Evolutionary conservation across 2,329 filamentous ascomycete genomes (phyloP).

Genomic region (Fusarium graminum): DNA sequence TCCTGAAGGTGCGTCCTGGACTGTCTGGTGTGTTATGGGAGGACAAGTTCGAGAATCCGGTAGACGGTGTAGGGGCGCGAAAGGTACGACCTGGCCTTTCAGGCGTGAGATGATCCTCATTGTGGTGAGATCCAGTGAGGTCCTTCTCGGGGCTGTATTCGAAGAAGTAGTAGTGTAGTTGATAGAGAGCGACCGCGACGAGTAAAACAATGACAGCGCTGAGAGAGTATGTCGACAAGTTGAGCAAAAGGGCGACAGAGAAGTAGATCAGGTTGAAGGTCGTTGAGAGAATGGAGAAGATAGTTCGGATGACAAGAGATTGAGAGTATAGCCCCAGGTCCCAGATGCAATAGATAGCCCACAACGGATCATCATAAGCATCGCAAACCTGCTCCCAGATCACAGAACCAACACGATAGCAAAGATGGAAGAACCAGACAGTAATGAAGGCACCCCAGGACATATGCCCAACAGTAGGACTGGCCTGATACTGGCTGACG

Average conservation of each 20-base stretch:
- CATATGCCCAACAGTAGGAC: conserved; percentile 15
- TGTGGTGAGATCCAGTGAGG: background rate
- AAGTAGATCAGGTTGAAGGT: conserved; percentile 11
- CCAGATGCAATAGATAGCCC: conserved; percentile 8
- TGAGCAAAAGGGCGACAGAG: conserved; percentile 1
- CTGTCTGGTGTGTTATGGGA: conserved; percentile 5
- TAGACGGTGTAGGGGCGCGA: background rate
- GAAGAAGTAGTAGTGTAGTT: conserved; percentile 21
- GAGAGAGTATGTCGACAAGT: conserved; percentile 18
- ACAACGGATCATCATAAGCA: conserved; percentile 7
- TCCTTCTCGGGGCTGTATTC: background rate
- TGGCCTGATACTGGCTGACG: conserved; percentile 17
- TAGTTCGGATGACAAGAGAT: conserved; percentile 1
- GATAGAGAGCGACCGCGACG: conserved; percentile 12
- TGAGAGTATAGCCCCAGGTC: background rate
- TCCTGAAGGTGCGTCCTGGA: conserved; percentile 6
- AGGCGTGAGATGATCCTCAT: background rate
- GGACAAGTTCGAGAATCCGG: conserved; percentile 1
- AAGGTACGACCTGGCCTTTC: background rate
- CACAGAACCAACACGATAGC: background rate
- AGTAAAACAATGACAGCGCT: conserved; percentile 3
- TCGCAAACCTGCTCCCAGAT: conserved; percentile 9
- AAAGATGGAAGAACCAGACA: conserved; percentile 23
- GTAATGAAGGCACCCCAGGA: conserved; percentile 28
- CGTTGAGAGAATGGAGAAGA: conserved; percentile 5